A percentile compares a stretch with the other conserved stretches of the same genome.
Conservation (phyloP, 2,329 filamentous ascomycete species). For the Teratosphaeria pseudoeucalypti region DNA sequence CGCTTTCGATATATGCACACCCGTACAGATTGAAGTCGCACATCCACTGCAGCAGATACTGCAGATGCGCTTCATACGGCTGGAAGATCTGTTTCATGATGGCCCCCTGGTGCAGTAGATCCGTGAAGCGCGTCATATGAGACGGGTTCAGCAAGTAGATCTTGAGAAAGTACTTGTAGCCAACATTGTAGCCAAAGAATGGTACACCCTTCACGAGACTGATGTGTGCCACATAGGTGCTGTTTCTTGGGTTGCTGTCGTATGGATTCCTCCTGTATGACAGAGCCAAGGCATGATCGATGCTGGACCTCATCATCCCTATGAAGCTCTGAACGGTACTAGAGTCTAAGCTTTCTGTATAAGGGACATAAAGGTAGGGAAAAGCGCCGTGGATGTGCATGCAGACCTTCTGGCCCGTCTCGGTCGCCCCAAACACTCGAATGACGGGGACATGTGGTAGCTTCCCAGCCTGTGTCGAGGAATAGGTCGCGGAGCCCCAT, state of each 20-base stretch:
- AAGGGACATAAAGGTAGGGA: slow-evolving; percentile 74
- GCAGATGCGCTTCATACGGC: slow-evolving; percentile 86
- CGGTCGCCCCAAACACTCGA: slow-evolving; percentile 82
- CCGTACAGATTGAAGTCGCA: slow-evolving; percentile 96
- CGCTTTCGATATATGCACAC: slow-evolving; percentile 61
- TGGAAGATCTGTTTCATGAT: slow-evolving; percentile 78
- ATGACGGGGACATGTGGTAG: slow-evolving; percentile 74
- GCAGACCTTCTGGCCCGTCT: slow-evolving; percentile 91
- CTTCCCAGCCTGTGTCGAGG: slow-evolving; percentile 47
- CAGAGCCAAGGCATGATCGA: slow-evolving; percentile 79
- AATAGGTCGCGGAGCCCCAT: slow-evolving; percentile 40
- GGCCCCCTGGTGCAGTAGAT: slow-evolving; percentile 77
- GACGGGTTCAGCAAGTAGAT: slow-evolving; percentile 85
- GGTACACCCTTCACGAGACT: slow-evolving; percentile 86
- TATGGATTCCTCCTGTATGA: slow-evolving; percentile 71
- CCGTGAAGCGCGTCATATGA: slow-evolving; percentile 76
- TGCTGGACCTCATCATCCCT: slow-evolving; percentile 67
- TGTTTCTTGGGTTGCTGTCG: slow-evolving; percentile 45
- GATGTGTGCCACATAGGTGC: slow-evolving; percentile 76
- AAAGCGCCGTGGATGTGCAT: slow-evolving; percentile 92
- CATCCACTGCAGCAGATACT: slow-evolving; percentile 95
- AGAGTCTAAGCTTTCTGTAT: slow-evolving; percentile 16
- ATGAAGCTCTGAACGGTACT: slow-evolving; percentile 62
- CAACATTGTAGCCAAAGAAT: slow-evolving; percentile 92
- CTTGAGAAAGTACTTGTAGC: slow-evolving; percentile 84